phyloP scores from a whole-genome alignment of 1,139 yeast genomes.

The Yamadazyma dushanensis region DNA sequence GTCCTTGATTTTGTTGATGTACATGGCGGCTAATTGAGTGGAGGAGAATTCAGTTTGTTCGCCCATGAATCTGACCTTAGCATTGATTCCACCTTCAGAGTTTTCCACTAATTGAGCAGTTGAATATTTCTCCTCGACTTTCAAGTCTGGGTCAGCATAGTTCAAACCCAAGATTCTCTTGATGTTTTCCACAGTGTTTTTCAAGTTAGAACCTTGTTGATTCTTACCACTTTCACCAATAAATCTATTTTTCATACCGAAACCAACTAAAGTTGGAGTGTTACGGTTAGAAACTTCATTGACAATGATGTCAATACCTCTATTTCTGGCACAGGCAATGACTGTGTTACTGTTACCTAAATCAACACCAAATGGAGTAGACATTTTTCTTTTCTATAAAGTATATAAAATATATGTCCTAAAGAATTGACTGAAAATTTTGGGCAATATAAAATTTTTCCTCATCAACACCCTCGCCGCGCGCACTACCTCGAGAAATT shows the following conservation, averaged over 20 bases:
- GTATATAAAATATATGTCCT: background rate
- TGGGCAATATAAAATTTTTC: conserved; percentile 13
- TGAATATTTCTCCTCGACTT: conserved; percentile 71
- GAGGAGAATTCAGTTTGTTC: conserved; percentile 78
- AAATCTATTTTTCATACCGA: conserved; percentile 84
- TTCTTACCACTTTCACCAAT: conserved; percentile 96
- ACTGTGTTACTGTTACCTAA: conserved; percentile 94
- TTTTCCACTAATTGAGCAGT: conserved; percentile 69
- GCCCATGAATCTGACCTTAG: conserved; percentile 83
- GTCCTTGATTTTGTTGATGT: conserved; percentile 83
- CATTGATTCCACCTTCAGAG: conserved; percentile 73
- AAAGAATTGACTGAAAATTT: conserved; percentile 2
- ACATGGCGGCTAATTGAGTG: conserved; percentile 93
- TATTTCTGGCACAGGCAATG: conserved; percentile 95
- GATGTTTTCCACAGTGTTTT: conserved; percentile 92
- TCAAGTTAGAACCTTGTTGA: conserved; percentile 93
- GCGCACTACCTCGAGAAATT: conserved; percentile 1
- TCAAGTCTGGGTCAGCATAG: conserved; percentile 75
- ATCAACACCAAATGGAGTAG: conserved; percentile 96
- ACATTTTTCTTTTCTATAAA: conserved; percentile 26
- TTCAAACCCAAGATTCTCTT: conserved; percentile 87
- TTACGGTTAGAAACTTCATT: conserved; percentile 98
- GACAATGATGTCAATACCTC: conserved; percentile 97
- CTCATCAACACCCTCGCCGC: conserved; percentile 6
- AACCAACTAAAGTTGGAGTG: conserved; percentile 93